phyloP scores from a whole-genome alignment of 140 eudicot genomes.

The Flaveria floridana region DNA sequence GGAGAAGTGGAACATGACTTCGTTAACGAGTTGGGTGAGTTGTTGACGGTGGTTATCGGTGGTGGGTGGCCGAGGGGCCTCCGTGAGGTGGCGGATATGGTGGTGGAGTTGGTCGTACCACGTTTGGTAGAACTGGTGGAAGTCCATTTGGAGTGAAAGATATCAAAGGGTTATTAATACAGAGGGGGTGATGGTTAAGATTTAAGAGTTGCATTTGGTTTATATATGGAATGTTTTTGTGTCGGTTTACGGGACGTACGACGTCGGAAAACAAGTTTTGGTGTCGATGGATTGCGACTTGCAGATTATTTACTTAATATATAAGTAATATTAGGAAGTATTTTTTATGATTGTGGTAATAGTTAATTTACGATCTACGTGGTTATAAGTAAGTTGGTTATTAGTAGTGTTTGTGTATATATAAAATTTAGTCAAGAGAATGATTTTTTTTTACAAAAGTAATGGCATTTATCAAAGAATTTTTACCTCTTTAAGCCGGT shows the following conservation, averaged over 20 bases:
- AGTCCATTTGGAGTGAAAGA: conserved; percentile 37
- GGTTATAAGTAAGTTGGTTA: background rate
- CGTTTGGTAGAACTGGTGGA: conserved; percentile 53
- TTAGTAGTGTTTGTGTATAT: background rate
- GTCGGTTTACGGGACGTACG: background rate
- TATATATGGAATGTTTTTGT: background rate
- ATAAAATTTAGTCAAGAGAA: no score
- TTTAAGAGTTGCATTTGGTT: background rate
- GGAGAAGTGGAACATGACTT: conserved; percentile 51
- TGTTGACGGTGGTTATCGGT: conserved; percentile 43
- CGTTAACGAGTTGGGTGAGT: conserved; percentile 47
- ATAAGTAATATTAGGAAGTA: background rate
- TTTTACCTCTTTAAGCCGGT: no score
- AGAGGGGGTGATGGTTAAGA: background rate
- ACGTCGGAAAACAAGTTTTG: background rate
- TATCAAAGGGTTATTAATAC: background rate
- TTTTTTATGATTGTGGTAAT: background rate
- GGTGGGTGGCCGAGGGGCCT: conserved; percentile 45
- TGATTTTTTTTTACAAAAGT: no score
- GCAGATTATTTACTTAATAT: background rate
- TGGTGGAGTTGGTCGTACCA: conserved; percentile 70
- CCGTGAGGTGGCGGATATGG: conserved; percentile 45
- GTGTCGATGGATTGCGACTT: background rate
- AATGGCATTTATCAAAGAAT: no score
- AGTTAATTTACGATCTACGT: background rate